Evolutionary conservation across 352 stramenopile species (phyloP).

Genomic region (Globisporangium takayamanum): DNA sequence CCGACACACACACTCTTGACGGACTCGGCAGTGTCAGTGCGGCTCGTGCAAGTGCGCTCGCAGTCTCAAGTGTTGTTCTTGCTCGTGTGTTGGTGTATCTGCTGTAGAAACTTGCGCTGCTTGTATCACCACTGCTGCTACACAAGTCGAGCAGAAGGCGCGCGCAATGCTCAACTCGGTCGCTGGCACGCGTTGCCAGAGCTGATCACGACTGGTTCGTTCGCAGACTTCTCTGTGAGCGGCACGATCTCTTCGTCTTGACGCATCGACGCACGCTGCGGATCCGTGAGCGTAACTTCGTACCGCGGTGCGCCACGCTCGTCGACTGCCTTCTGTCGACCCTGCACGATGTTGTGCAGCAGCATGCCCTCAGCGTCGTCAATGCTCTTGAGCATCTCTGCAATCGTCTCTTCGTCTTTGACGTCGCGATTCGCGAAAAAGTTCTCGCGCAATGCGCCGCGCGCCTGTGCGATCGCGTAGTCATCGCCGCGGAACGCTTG

Average conservation of each 20-base stretch:
- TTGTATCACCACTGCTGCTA: background rate
- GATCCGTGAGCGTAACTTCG: slow-evolving; percentile 75
- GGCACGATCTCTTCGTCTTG: slow-evolving; percentile 81
- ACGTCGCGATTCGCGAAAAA: slow-evolving; percentile 60
- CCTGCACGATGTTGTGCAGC: slow-evolving; percentile 84
- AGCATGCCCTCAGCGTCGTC: slow-evolving; percentile 80
- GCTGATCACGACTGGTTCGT: slow-evolving; percentile 70
- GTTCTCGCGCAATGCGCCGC: slow-evolving; percentile 53
- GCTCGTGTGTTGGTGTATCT: too few species aligned
- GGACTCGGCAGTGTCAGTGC: too few species aligned
- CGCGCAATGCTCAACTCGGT: slow-evolving; percentile 10
- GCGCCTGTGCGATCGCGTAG: slow-evolving; percentile 59
- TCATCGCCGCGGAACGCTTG: slow-evolving; percentile 65
- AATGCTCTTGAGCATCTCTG: slow-evolving; percentile 65
- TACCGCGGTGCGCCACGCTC: slow-evolving; percentile 32
- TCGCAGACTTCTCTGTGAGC: slow-evolving; percentile 67
- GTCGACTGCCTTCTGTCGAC: slow-evolving; percentile 37
- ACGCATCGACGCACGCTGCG: slow-evolving; percentile 66
- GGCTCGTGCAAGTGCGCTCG: too few species aligned
- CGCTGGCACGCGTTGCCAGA: slow-evolving; percentile 76
- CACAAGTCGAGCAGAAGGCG: background rate
- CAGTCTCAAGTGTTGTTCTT: too few species aligned
- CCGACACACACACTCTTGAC: too few species aligned
- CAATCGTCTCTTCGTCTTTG: slow-evolving; percentile 37
- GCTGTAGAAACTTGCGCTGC: too few species aligned